phyloP scores from a whole-genome alignment of 805 yeast genomes.

The Pichia heedii region DNA sequence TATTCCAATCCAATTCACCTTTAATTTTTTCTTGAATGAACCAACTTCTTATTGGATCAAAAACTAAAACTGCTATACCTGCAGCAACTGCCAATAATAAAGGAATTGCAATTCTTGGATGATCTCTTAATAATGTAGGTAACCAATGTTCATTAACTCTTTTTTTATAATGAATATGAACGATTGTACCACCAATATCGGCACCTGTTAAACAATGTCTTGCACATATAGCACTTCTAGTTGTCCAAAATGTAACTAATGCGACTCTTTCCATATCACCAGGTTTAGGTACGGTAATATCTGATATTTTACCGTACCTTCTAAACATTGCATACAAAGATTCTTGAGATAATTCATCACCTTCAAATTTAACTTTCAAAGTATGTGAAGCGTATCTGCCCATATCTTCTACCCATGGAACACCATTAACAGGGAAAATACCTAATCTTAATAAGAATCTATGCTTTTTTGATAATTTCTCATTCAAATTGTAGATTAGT shows the following conservation, averaged over 20 bases:
- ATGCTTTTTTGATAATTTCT: slow-evolving; percentile 9
- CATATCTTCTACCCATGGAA: slow-evolving; percentile 95
- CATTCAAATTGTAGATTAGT: slow-evolving; percentile 10
- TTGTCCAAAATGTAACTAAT: slow-evolving; percentile 42
- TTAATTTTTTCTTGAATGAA: slow-evolving; percentile 68
- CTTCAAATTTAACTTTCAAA: slow-evolving; percentile 65
- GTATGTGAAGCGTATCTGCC: slow-evolving; percentile 61
- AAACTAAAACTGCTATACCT: slow-evolving; percentile 71
- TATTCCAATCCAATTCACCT: slow-evolving; percentile 39
- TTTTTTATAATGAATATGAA: slow-evolving; percentile 70
- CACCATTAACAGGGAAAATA: slow-evolving; percentile 74
- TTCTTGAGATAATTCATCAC: slow-evolving; percentile 70
- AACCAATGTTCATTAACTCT: slow-evolving; percentile 43
- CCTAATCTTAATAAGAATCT: slow-evolving; percentile 39
- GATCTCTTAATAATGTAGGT: slow-evolving; percentile 53
- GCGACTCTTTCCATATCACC: slow-evolving; percentile 43
- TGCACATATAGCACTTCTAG: slow-evolving; percentile 73
- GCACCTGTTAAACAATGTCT: slow-evolving; percentile 86
- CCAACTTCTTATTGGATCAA: slow-evolving; percentile 87
- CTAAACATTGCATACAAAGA: slow-evolving; percentile 69
- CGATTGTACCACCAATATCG: slow-evolving; percentile 47
- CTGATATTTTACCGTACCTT: slow-evolving; percentile 76
- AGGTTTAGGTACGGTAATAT: slow-evolving; percentile 52
- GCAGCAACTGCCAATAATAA: slow-evolving; percentile 69
- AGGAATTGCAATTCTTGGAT: slow-evolving; percentile 79